Conservation (phyloP, 192 early-diverging fungal species). For the Chytriomyces hyalinus region DNA sequence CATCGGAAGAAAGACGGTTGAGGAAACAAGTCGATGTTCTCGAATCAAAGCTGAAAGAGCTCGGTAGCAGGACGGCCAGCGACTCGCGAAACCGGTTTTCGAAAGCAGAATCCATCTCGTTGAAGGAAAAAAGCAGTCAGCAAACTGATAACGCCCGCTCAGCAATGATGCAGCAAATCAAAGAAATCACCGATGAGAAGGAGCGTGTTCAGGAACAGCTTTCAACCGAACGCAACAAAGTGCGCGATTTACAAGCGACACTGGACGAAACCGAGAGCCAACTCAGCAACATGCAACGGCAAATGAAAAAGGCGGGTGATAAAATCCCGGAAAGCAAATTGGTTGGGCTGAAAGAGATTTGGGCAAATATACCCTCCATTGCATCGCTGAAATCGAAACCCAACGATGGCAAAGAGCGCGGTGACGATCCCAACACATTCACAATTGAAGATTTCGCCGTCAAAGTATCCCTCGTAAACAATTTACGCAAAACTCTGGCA, state of each 20-base stretch:
- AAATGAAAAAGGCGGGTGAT: background rate
- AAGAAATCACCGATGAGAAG: slow-evolving; percentile 47
- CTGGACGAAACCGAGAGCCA: slow-evolving; percentile 9
- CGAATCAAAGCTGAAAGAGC: slow-evolving; percentile 23
- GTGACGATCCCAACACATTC: slow-evolving; percentile 12
- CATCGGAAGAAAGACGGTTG: slow-evolving; percentile 18
- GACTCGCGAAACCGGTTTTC: slow-evolving; percentile 12
- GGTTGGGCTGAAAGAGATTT: background rate
- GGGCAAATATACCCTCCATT: slow-evolving; percentile 7
- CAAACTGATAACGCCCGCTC: slow-evolving; percentile 32
- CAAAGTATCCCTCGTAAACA: slow-evolving; percentile 20
- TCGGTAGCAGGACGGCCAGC: background rate
- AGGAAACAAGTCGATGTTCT: slow-evolving; percentile 33
- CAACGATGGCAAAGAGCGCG: background rate
- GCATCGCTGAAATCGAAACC: background rate
- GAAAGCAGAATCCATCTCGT: slow-evolving; percentile 18
- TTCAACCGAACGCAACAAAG: slow-evolving; percentile 23
- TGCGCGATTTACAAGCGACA: slow-evolving; percentile 37
- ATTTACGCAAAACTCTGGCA: slow-evolving; percentile 17
- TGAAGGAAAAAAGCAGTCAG: slow-evolving; percentile 32
- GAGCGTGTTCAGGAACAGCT: slow-evolving; percentile 43
- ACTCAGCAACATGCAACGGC: background rate
- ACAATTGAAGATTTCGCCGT: slow-evolving; percentile 17
- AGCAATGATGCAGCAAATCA: slow-evolving; percentile 39
- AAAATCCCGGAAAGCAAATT: slow-evolving; percentile 3